Evolutionary conservation across 805 yeast genomes (phyloP), one percentile per base, ranked within the genome.

Genomic region (Myxozyma udenii): DNA sequence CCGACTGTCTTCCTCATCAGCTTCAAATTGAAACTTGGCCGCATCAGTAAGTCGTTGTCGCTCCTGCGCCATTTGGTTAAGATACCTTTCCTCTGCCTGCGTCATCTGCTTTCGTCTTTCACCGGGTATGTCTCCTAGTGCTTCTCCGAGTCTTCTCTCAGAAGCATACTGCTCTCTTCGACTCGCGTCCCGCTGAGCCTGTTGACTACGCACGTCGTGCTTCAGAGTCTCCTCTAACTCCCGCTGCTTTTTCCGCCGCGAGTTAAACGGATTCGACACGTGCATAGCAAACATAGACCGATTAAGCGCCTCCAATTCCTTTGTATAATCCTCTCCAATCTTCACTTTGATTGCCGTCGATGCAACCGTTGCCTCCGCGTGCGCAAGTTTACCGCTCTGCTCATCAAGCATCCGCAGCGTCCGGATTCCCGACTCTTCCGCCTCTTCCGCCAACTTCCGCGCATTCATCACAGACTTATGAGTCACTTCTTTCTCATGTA

Each of bases 401-500:
- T 90, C 79, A 25, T 98, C 98, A 44, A 93, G 75, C 80, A 88
- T 80, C 26, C 96, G 97, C 57, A 91, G 70, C 0, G 97, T 85
- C 65, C 90, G 88, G 57, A 82, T 73, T 32, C 88, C 91, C 4
- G 84, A 74, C 53, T 78, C 78, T 62, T 84, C 88, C 1, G 90
- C 89, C 49, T 83, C 84, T 50, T 79, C 76, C 1, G 87, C 84
- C 73, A 80, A 75, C 48, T 77, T 77, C 26, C 91, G 70, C 0
- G 95, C 89, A 62, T 87, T 87, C 63, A 95, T 78, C 0, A 97
- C 85, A 37, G 90, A 81, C 14, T 87, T 83, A 9, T 89, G 81
- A 1, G 96, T 84, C 62, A 88, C 91, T 63, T 87, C 91, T 67
- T 91, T 90, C 28, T 86, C 81, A 63, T 85, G 87, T 50, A 87